Base-by-base conservation (phyloP, 495 filamentous ascomycete species). In the Aspergillus egyptiacus region DNA sequence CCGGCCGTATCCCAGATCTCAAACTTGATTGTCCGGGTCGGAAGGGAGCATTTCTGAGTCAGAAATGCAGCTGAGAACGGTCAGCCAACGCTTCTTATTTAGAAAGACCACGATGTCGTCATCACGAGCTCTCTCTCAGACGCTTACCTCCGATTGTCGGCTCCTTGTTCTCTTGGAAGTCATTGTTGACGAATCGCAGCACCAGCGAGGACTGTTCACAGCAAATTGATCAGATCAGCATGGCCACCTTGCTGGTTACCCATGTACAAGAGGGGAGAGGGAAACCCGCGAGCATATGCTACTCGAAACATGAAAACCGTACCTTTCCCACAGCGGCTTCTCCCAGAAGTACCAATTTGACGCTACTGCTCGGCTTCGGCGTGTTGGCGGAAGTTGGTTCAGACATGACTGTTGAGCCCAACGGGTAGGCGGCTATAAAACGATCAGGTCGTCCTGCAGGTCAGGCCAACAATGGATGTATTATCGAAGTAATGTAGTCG, bases 1-100 rank as follows among this genome's bases (percentile, higher is more conserved):
- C 93, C 93, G 25, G 94, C 93, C 4, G 93, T 98, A 78, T 98
- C 93, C 93, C 93, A 98, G 59, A 98, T 98, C 70, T 98, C 93
- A 59, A 98, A 98, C 71, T 98, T 98, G 75, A 98, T 97, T 50
- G 89, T 98, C 47, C 93, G 83, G 57, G 84, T 89, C 14, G 93
- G 94, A 18, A 98, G 87, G 54, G 86, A 88, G 74, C 89, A 95
- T 84, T 97, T 97, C 68, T 98, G 93, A 53, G 93, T 98, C 44
- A 98, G 76, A 72, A 98, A 98, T 56, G 93, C 93, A 58, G 93
- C 93, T 97, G 66, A 42, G 28, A n/a, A 17, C 14, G 27, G 64
- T 71, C 64, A 69, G 68, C 47, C 36, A 25, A 33, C 14, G 10
- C 22, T 17, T 41, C 19, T 30, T 15, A 28, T 24, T 15, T 34